phyloP scores from a whole-genome alignment of 495 filamentous ascomycete species.

The Niebla homalea region DNA sequence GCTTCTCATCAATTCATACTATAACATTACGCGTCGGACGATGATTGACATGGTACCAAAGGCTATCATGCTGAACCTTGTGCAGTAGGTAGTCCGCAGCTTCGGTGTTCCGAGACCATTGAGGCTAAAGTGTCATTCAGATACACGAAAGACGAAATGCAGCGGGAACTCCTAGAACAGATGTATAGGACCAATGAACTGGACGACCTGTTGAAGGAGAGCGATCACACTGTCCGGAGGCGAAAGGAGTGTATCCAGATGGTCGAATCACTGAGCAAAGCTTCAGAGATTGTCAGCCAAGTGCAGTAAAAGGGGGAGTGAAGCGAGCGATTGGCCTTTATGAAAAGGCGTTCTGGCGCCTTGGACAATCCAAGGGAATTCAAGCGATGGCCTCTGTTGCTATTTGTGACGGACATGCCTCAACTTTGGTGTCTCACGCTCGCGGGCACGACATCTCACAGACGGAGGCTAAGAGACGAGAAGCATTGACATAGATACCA shows the following conservation, averaged over 20 bases:
- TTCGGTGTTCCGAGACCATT: background rate
- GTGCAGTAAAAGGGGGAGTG: constrained; percentile 51
- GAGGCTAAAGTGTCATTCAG: constrained; percentile 30
- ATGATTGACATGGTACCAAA: constrained; percentile 99
- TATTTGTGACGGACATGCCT: too few species aligned
- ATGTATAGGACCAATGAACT: constrained; percentile 87
- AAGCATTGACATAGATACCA: too few species aligned
- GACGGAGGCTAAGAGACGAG: too few species aligned
- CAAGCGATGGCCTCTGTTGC: too few species aligned
- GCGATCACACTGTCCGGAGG: constrained; percentile 87
- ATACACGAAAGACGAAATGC: constrained; percentile 96
- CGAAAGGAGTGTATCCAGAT: constrained; percentile 98
- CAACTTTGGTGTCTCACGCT: too few species aligned
- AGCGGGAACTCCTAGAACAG: constrained; percentile 91
- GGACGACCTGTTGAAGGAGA: constrained; percentile 92
- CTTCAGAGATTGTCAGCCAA: constrained; percentile 92
- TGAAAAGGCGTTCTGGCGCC: too few species aligned
- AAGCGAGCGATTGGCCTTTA: too few species aligned
- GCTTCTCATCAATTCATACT: constrained; percentile 91
- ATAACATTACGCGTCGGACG: constrained; percentile 90
- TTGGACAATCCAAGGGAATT: too few species aligned
- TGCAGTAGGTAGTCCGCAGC: constrained; percentile 53
- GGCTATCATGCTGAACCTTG: constrained; percentile 95
- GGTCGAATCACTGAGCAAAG: constrained; percentile 81
- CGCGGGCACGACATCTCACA: too few species aligned